phyloP scores from a whole-genome alignment of 371 early-diverging fungal genomes.

The Chytridium lagenaria region DNA sequence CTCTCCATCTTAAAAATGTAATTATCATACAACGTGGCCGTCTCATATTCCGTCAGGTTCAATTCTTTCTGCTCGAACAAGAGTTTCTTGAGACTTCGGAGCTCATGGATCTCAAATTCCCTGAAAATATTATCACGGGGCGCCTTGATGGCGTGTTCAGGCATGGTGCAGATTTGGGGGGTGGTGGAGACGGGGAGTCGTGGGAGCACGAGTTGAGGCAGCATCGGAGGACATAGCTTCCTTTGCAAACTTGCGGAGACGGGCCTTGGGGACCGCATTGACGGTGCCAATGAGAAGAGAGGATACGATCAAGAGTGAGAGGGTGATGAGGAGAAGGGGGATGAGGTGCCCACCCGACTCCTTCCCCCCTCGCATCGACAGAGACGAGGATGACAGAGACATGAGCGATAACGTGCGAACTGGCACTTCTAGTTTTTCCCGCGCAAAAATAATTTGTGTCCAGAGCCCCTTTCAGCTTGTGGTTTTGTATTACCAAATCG shows the following conservation, averaged over 20 bases:
- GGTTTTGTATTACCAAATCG: no score
- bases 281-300: no score
- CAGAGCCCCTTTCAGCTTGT: no score
- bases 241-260: neutral
- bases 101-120: constrained; percentile 4
- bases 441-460: no score
- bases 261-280: neutral
- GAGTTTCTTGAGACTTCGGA: neutral
- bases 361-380: no score
- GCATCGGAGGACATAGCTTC: neutral
- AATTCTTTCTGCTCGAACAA: constrained; percentile 1
- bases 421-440: no score
- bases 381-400: no score
- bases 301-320: no score
- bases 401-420: no score
- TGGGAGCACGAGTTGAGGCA: neutral
- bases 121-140: constrained; percentile 1
- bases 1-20: constrained; percentile 26
- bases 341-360: no score
- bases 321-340: no score
- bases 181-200: neutral
- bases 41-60: constrained; percentile 22
- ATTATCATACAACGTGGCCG: constrained; percentile 20
- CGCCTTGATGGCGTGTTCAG: neutral
- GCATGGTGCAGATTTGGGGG: neutral